Base-by-base conservation (phyloP, 148 eudicot species). In the Mesembryanthemum crystallinum region DNA sequence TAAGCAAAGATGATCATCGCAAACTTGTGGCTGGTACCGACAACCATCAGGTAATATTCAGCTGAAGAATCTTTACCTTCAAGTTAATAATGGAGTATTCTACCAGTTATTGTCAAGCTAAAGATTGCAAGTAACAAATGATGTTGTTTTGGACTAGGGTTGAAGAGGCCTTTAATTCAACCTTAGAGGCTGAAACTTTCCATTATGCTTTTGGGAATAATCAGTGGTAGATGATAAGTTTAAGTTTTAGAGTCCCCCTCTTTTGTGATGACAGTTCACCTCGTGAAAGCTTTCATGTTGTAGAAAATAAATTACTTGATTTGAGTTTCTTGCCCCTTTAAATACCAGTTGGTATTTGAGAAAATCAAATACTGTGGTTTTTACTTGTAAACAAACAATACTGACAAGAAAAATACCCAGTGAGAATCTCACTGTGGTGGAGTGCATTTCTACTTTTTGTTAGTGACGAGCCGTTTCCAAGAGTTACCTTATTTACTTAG, bases 11-110 rank as follows among this genome's bases (percentile, higher is more conserved):
- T 84, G 98, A 92, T 84, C 99, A 96, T 73, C 94, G 97, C 1
- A 96, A 92, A 83, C 73, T 96, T 83, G 98, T 87, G 57, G 88
- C 94, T 76, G 99, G 99, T 79, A 96, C 99, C 65, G 87, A 84
- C 68, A 81, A 72, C 71, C 91, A 96, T 81, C 96, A 96, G 99
- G 99, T 96, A 88, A 77, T 24, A 11, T 71, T 51, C 65, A 20
- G 29, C 37, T 35, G 1, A 45, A 55, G 13, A 18, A 7, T 49
- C 30, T 55, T 75, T 24, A 6, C 42, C 29, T 57, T 39, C n/a
- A 15, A 27, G 17, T 47, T 6, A 0, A 35, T 35, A 35, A 35
- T 3, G 3, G 39, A 35, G 39, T 35, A 6, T 35, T 3, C 39
- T 45, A 45, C 49, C 13, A 39, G 73, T 73, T 42, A 47, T 33